Conservation (phyloP, 2,329 filamentous ascomycete species). For the Diplodia intermedia region DNA sequence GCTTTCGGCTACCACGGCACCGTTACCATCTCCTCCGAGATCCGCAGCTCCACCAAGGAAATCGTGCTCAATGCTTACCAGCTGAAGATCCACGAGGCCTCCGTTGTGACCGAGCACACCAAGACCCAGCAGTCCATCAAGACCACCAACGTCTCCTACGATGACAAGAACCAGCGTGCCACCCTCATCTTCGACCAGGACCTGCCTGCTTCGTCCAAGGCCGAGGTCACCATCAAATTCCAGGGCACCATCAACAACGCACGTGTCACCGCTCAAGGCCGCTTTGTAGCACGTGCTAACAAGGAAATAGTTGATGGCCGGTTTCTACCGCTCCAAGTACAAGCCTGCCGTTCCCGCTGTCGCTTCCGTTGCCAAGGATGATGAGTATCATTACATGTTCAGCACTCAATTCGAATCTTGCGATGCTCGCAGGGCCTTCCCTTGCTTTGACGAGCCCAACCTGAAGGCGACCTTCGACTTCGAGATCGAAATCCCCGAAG, state of each 20-base stretch:
- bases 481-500: slow-evolving; percentile 86
- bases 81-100: slow-evolving; percentile 74
- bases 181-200: slow-evolving; percentile 78
- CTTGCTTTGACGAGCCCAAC: slow-evolving; percentile 94
- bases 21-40: slow-evolving; percentile 78
- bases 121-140: slow-evolving; percentile 65
- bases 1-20: slow-evolving; percentile 84
- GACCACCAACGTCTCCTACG: slow-evolving; percentile 75
- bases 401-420: slow-evolving; percentile 98
- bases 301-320: slow-evolving; percentile 68
- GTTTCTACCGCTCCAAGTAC: slow-evolving; percentile 94
- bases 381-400: slow-evolving; percentile 71
- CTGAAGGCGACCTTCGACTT: slow-evolving; percentile 95
- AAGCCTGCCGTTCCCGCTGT: slow-evolving; percentile 77
- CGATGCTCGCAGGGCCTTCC: slow-evolving; percentile 92
- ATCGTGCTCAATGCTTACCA: slow-evolving; percentile 87
- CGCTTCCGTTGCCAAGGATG: slow-evolving; percentile 77
- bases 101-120: slow-evolving; percentile 65
- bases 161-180: slow-evolving; percentile 82
- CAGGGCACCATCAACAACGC: slow-evolving; percentile 84
- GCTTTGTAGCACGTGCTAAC: background rate
- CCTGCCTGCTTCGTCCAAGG: slow-evolving; percentile 71
- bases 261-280: slow-evolving; percentile 26
- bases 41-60: slow-evolving; percentile 74
- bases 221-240: slow-evolving; percentile 73